phyloP scores from a whole-genome alignment of 805 yeast species.

The Diddensiella transvaalensis region DNA sequence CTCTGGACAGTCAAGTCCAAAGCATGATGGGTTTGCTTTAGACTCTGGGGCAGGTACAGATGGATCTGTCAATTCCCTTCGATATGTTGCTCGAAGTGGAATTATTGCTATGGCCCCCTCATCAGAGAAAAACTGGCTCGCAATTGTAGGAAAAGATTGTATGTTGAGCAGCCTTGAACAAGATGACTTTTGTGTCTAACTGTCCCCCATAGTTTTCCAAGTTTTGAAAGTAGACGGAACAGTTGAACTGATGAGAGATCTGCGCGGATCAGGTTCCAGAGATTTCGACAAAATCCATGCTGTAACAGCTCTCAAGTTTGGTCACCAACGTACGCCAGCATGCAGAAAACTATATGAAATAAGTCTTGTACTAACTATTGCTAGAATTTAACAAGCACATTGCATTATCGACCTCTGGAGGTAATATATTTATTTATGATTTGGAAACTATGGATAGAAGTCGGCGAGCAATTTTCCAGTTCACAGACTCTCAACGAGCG shows the following conservation, averaged over 20 bases:
- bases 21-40: not conserved
- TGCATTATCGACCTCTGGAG: slow-evolving; percentile 33
- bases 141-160: slow-evolving; percentile 31
- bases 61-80: not conserved
- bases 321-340: slow-evolving; percentile 24
- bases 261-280: slow-evolving; percentile 19
- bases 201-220: slow-evolving; percentile 23
- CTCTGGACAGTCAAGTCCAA: not conserved
- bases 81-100: slow-evolving; percentile 21
- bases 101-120: slow-evolving; percentile 31
- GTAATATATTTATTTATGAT: slow-evolving; percentile 32
- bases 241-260: slow-evolving; percentile 11
- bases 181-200: not conserved
- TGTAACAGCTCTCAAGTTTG: slow-evolving; percentile 36
- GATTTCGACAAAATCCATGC: slow-evolving; percentile 27
- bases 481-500: slow-evolving; percentile 43
- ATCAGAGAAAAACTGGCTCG: slow-evolving; percentile 23
- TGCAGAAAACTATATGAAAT: too few relatives aligned
- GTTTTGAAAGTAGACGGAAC: slow-evolving; percentile 15
- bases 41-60: not conserved
- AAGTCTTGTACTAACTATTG: too few relatives aligned
- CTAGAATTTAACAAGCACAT: slow-evolving; percentile 18
- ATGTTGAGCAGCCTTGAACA: slow-evolving; percentile 7
- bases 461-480: slow-evolving; percentile 11
- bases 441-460: slow-evolving; percentile 17